A percentile compares a stretch with the other conserved stretches of the same genome.
Evolutionary conservation across 257 asterid genomes (phyloP).

Genomic region (Solanum neorickii): DNA sequence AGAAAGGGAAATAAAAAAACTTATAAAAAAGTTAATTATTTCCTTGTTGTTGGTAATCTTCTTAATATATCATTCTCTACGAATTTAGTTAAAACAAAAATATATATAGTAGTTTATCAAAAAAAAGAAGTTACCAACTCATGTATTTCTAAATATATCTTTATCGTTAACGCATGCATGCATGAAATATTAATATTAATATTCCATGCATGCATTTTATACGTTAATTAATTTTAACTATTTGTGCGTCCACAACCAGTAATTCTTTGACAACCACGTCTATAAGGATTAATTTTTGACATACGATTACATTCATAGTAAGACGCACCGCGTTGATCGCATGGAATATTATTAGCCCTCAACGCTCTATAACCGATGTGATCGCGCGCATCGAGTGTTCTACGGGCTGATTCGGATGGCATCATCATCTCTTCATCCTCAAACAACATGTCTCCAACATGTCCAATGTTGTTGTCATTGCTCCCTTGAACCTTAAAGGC

Average conservation of each 20-base stretch:
- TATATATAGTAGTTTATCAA: neutral
- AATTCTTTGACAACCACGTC: neutral
- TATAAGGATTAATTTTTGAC: neutral
- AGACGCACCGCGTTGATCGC: neutral
- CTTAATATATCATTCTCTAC: neutral
- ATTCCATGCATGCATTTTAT: neutral
- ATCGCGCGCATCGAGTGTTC: neutral
- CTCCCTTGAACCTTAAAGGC: neutral
- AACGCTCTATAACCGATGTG: neutral
- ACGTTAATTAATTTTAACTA: neutral
- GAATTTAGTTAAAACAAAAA: neutral
- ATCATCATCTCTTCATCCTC: neutral
- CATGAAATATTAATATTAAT: neutral
- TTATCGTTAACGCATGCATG: neutral
- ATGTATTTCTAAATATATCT: neutral
- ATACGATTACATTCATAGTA: neutral
- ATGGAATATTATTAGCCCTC: neutral
- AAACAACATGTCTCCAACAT: neutral
- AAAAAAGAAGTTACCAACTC: neutral
- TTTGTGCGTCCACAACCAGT: neutral
- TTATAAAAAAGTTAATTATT: neutral
- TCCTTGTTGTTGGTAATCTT: neutral
- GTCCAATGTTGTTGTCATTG: neutral
- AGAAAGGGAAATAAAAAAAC: neutral
- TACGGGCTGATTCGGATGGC: neutral